phyloP scores from a whole-genome alignment of 75 land plant genomes.

The Azolla pinnata region DNA sequence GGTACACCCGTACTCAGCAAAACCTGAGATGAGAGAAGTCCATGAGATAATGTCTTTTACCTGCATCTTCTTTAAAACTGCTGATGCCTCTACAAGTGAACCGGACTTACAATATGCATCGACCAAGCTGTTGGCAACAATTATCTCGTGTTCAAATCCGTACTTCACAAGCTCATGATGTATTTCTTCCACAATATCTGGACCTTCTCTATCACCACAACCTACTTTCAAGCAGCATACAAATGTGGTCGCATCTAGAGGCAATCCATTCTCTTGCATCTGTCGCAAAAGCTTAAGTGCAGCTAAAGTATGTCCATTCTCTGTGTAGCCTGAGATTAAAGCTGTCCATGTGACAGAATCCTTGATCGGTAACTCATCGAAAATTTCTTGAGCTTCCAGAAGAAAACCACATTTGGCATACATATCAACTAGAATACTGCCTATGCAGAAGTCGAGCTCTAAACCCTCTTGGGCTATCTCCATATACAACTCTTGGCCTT shows the following conservation, averaged over 20 bases:
- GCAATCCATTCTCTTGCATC: constrained; percentile 19
- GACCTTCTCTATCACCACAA: constrained; percentile 18
- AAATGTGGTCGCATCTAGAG: constrained; percentile 34
- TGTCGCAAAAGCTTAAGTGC: constrained; percentile 19
- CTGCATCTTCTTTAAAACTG: constrained; percentile 14
- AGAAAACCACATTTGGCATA: constrained; percentile 37
- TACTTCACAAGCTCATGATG: constrained; percentile 13
- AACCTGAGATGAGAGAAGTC: constrained; percentile 28
- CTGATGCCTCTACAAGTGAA: constrained; percentile 11
- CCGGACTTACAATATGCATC: constrained; percentile 20
- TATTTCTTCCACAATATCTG: constrained; percentile 9
- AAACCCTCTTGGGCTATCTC: no score
- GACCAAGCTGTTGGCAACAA: constrained; percentile 20
- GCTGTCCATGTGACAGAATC: constrained; percentile 35
- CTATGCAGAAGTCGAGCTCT: constrained; percentile 24
- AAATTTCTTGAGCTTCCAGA: constrained; percentile 25
- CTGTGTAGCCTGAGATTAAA: constrained; percentile 34
- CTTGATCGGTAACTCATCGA: constrained; percentile 18
- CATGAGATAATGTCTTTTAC: constrained; percentile 15
- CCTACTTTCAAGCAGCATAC: constrained; percentile 27
- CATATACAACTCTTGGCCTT: no score
- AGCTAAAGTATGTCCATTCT: constrained; percentile 19
- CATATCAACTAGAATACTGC: constrained; percentile 41
- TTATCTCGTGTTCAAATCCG: constrained; percentile 19
- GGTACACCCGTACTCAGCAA: constrained; percentile 15